These are phyloP conservation scores for Coleophoma eucalyptorum DNA, from an alignment of 2,329 filamentous ascomycete species.

Conservation along the genomic window DNA sequence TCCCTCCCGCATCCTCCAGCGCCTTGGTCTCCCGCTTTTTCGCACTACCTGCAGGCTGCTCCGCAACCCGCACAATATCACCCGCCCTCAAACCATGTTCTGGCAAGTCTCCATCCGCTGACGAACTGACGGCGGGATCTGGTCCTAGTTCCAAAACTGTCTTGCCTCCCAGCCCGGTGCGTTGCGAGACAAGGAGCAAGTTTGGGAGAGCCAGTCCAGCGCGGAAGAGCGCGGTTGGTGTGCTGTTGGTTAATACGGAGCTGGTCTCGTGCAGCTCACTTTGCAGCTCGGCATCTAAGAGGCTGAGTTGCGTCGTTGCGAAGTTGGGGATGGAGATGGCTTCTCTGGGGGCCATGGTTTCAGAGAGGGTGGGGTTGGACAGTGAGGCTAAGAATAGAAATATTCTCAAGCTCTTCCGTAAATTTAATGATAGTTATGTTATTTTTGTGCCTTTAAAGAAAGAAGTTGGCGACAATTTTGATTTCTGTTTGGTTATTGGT, in stretches of 20 bases:
- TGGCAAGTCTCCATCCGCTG: constrained; percentile 48
- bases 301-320: constrained; percentile 64
- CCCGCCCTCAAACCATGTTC: constrained; percentile 74
- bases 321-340: constrained; percentile 61
- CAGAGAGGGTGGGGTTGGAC: too few species aligned
- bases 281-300: constrained; percentile 68
- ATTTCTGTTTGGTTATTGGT: too few species aligned
- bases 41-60: constrained; percentile 65
- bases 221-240: constrained; percentile 66
- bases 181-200: constrained; percentile 68
- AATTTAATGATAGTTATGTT: too few species aligned
- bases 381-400: too few species aligned
- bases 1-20: constrained; percentile 62
- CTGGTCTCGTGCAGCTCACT: constrained; percentile 70
- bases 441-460: too few species aligned
- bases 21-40: constrained; percentile 65
- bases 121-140: constrained; percentile 58
- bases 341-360: constrained; percentile 29
- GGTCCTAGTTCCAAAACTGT: constrained; percentile 77
- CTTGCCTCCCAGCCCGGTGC: constrained; percentile 89
- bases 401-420: too few species aligned
- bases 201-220: constrained; percentile 79
- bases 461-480: too few species aligned
- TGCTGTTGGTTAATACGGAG: constrained; percentile 61
- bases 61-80: constrained; percentile 73